Percentiles rank a stretch among this genome's conserved stretches.
phyloP scores from a whole-genome alignment of 805 yeast species.

The Lipomyces yamadae region DNA sequence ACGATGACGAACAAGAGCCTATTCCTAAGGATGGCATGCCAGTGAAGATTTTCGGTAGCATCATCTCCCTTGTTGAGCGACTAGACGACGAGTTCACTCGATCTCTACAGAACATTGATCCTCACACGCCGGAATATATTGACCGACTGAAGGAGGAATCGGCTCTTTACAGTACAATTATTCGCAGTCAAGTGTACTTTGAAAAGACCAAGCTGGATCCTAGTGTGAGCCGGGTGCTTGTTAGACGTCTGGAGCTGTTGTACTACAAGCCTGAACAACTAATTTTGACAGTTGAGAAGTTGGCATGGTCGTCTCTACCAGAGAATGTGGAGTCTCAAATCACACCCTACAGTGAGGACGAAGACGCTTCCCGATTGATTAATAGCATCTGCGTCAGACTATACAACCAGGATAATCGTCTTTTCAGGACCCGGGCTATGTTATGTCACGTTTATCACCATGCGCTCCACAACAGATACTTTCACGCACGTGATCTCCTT shows the following conservation, averaged over 20 bases:
- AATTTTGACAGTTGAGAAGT: slow-evolving; percentile 67
- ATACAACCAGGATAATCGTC: slow-evolving; percentile 66
- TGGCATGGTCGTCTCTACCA: slow-evolving; percentile 70
- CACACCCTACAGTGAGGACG: slow-evolving; percentile 48
- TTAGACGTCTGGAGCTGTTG: slow-evolving; percentile 87
- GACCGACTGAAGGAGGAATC: slow-evolving; percentile 89
- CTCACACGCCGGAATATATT: slow-evolving; percentile 92
- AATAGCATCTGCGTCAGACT: slow-evolving; percentile 68
- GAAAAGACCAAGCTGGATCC: slow-evolving; percentile 59
- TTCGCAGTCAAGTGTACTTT: slow-evolving; percentile 84
- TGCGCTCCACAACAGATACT: slow-evolving; percentile 84
- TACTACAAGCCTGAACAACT: slow-evolving; percentile 88
- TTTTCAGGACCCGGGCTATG: slow-evolving; percentile 80
- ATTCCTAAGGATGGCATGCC: slow-evolving; percentile 48
- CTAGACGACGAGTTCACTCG: slow-evolving; percentile 92
- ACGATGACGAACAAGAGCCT: slow-evolving; percentile 53
- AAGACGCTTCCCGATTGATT: slow-evolving; percentile 60
- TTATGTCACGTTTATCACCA: slow-evolving; percentile 85
- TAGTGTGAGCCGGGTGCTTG: slow-evolving; percentile 64
- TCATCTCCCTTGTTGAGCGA: slow-evolving; percentile 86
- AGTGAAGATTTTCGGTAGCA: slow-evolving; percentile 77
- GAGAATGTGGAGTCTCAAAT: slow-evolving; percentile 43
- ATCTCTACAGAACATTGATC: slow-evolving; percentile 86
- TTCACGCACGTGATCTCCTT: slow-evolving; percentile 85
- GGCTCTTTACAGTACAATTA: slow-evolving; percentile 70